Base-by-base conservation (phyloP, 768 basidiomycete species). In the Amanita rimosa region DNA sequence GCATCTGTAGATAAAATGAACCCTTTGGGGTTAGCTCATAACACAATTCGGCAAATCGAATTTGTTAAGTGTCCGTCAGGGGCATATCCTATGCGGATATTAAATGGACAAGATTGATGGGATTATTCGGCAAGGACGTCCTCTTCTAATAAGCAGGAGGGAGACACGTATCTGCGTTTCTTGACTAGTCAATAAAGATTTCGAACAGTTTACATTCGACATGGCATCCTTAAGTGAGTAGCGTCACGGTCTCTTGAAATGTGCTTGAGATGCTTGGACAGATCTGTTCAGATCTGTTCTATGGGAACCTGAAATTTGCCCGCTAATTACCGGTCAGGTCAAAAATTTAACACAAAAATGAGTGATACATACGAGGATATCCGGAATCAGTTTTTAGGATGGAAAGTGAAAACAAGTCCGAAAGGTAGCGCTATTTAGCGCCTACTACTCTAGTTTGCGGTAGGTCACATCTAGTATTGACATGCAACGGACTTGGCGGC, bases 61-160 rank as follows among this genome's bases (percentile, higher is more conserved):
- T 49, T 38, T 31, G 35, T 17, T 43, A 19, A 39, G 33, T 34
- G 17, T 29, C 31, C 26, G 40, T 49, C 48, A 49, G 48, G 48
- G 48, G 24, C 48, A 42, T 16, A 27, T 6, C 31, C 41, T 11
- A 41, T 49, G 31, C 33, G 48, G 40, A 49, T 39, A 49, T 49
- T 49, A 49, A 49, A 17, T 49, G 26, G 48, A 40, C 38, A 40
- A 42, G 31, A 42, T 43, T 49, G 40, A 49, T 49, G 48, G 24
- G 21, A 34, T 43, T 49, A 13, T 24, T 39, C 11, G 14, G 4
- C n/a, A 19, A 33, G 14, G 26, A 24, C 10, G 44, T 22, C 10
- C 13, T 27, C 21, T 24, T 37, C 45, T 38, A 26, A 24, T 38
- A 26, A 24, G 14, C n/a, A 22, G 35, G 35, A 19, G 34, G 35